Evolutionary conservation across 331 rosid species (phyloP).

Genomic region (Acacia pycnantha): DNA sequence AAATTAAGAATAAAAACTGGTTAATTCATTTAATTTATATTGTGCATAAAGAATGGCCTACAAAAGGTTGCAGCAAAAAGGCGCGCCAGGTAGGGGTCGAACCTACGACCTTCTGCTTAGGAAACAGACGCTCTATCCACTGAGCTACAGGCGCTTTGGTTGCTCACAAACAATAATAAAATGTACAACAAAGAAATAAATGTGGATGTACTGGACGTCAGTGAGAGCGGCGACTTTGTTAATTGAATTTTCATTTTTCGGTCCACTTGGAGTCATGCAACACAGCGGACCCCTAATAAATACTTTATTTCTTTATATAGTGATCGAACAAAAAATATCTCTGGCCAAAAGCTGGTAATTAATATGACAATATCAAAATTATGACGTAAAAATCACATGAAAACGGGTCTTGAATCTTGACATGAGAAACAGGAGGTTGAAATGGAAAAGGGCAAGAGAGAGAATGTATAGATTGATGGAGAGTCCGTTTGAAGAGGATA

Average conservation of each 20-base stretch:
- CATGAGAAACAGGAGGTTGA: not conserved
- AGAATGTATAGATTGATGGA: slow-evolving; percentile 35
- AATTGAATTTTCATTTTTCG: not conserved
- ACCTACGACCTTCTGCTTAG: slow-evolving; percentile 89
- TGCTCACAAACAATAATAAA: accelerated
- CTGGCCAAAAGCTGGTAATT: no score
- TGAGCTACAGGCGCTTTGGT: slow-evolving; percentile 68
- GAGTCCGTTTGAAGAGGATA: slow-evolving; percentile 45
- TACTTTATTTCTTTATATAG: no score
- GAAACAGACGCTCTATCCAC: slow-evolving; percentile 92
- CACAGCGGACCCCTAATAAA: no score
- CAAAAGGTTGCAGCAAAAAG: not conserved
- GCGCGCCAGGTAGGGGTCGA: slow-evolving; percentile 83
- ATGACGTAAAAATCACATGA: not conserved
- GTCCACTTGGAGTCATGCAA: no score
- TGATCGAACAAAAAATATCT: no score
- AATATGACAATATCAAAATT: not conserved
- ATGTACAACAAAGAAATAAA: accelerated
- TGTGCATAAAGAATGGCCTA: not conserved
- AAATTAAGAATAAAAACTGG: no score
- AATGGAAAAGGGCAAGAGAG: not conserved
- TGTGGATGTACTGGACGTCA: not conserved
- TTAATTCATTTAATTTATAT: no score
- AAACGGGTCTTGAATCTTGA: not conserved
- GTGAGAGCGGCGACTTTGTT: not conserved